Percentiles rank a stretch among this genome's conserved stretches.
Conservation (phyloP, 176 grass and related monocot genomes). For the Ensete ventricosum region DNA sequence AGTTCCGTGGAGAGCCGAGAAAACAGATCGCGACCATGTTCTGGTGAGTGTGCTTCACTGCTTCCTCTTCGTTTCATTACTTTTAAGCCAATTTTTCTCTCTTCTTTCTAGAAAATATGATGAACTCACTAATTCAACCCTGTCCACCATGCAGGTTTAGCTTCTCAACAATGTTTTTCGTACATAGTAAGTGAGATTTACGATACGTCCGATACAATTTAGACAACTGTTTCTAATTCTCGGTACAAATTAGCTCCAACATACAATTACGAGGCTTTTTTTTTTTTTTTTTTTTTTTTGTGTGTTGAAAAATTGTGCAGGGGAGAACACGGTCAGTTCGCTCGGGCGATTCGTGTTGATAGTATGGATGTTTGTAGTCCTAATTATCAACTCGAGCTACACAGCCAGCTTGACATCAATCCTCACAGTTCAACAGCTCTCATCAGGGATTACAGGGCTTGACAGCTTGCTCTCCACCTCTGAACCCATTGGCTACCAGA, state of each 20-base stretch:
- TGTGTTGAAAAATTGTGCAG: not conserved
- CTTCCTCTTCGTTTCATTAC: not conserved
- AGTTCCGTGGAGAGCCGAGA: slow-evolving; percentile 8
- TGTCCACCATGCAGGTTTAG: slow-evolving; percentile 12
- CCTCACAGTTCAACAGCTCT: slow-evolving; percentile 23
- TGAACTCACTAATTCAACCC: not conserved
- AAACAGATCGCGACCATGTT: slow-evolving; percentile 16
- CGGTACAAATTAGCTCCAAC: not conserved
- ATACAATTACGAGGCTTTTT: not conserved
- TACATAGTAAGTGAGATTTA: slow-evolving; percentile 8
- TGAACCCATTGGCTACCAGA: slow-evolving; percentile 13
- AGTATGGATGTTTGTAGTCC: slow-evolving; percentile 16
- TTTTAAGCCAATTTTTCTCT: not conserved
- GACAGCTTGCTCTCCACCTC: slow-evolving; percentile 19
- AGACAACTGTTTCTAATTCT: too few species aligned
- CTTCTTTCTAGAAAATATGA: not conserved
- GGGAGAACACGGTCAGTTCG: slow-evolving; percentile 18
- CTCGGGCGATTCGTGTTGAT: slow-evolving; percentile 17
- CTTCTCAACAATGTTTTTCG: slow-evolving; percentile 22
- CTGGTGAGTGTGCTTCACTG: slow-evolving; percentile 2
- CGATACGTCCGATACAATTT: not conserved
- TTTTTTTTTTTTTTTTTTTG: not conserved
- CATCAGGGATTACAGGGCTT: slow-evolving; percentile 11
- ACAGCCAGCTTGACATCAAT: slow-evolving; percentile 21
- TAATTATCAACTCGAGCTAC: slow-evolving; percentile 22